These are phyloP conservation scores for Aaosphaeria arxii DNA, from an alignment of 2,329 filamentous ascomycete species.

Conservation along the genomic window DNA sequence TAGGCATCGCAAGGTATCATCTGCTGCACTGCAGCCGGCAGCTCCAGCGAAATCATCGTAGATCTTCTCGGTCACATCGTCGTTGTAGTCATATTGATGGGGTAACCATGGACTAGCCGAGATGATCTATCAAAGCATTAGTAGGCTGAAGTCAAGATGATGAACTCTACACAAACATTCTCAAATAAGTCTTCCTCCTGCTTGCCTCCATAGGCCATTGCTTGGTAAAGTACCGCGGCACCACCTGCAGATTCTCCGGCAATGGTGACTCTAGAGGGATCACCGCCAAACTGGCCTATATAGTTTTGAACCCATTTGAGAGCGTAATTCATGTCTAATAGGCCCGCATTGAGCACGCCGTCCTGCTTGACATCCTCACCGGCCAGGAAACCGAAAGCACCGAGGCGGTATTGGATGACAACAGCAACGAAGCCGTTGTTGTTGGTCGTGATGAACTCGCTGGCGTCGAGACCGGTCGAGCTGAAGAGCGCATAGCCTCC, in stretches of 20 bases:
- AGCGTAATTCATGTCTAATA: slow-evolving; percentile 49
- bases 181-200: slow-evolving; percentile 27
- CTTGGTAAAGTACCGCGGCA: slow-evolving; percentile 36
- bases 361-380: slow-evolving; percentile 34
- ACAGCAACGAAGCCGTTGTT: slow-evolving; percentile 52
- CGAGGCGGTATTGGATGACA: slow-evolving; percentile 58
- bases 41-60: slow-evolving; percentile 28
- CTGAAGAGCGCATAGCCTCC: slow-evolving; percentile 37
- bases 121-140: slow-evolving; percentile 20
- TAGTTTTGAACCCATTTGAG: slow-evolving; percentile 52
- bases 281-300: slow-evolving; percentile 35
- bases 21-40: slow-evolving; percentile 21
- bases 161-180: slow-evolving; percentile 29
- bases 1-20: slow-evolving; percentile 25
- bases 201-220: slow-evolving; percentile 41
- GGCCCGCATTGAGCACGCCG: slow-evolving; percentile 38
- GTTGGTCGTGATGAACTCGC: slow-evolving; percentile 40
- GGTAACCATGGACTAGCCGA: slow-evolving; percentile 32
- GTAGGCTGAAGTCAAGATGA: slow-evolving; percentile 9
- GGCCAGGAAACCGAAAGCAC: slow-evolving; percentile 45
- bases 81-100: slow-evolving; percentile 30
- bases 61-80: slow-evolving; percentile 21
- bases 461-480: slow-evolving; percentile 25
- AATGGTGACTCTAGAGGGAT: slow-evolving; percentile 27
- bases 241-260: slow-evolving; percentile 38